These are phyloP conservation scores for Metschnikowia continentalis DNA, from an alignment of 805 yeast species.

Conservation along the genomic window DNA sequence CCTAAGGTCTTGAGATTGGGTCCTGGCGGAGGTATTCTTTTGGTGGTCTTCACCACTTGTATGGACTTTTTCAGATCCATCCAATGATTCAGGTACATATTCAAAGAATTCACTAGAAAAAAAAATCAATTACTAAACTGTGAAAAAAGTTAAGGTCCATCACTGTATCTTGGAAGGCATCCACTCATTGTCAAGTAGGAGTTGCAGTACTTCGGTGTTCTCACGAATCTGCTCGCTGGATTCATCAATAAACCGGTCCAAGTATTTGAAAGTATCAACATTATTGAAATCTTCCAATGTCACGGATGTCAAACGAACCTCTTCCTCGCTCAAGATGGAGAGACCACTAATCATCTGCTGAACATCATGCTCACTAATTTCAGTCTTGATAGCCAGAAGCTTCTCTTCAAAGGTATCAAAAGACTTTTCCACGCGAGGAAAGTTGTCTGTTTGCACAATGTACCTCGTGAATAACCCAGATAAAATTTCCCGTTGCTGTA, in stretches of 20 bases:
- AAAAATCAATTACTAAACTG: too few relatives aligned
- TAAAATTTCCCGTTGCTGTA: conserved; percentile 23
- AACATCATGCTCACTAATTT: conserved; percentile 11
- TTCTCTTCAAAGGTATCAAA: conserved; percentile 14
- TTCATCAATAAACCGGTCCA: conserved; percentile 1
- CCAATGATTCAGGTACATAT: conserved; percentile 22
- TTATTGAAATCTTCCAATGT: conserved; percentile 12
- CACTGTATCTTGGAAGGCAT: background rate
- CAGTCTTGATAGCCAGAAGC: conserved; percentile 19
- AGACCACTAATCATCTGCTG: conserved; percentile 9
- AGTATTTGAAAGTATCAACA: conserved; percentile 21
- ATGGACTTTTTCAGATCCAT: conserved; percentile 88
- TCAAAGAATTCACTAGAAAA: background rate
- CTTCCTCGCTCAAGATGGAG: conserved; percentile 7
- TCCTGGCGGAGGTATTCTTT: conserved; percentile 98
- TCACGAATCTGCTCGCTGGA: background rate
- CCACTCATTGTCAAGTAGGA: background rate
- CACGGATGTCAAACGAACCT: conserved; percentile 4
- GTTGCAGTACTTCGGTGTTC: background rate
- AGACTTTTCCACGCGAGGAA: conserved; percentile 12
- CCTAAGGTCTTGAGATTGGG: conserved; percentile 97
- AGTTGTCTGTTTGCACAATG: conserved; percentile 12
- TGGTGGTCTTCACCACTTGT: conserved; percentile 92
- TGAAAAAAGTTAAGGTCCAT: background rate
- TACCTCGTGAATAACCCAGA: conserved; percentile 16